A percentile compares a stretch with the other conserved stretches of the same genome.
Evolutionary conservation across 1,139 yeast genomes (phyloP).

Genomic region (Taphrina confusa): DNA sequence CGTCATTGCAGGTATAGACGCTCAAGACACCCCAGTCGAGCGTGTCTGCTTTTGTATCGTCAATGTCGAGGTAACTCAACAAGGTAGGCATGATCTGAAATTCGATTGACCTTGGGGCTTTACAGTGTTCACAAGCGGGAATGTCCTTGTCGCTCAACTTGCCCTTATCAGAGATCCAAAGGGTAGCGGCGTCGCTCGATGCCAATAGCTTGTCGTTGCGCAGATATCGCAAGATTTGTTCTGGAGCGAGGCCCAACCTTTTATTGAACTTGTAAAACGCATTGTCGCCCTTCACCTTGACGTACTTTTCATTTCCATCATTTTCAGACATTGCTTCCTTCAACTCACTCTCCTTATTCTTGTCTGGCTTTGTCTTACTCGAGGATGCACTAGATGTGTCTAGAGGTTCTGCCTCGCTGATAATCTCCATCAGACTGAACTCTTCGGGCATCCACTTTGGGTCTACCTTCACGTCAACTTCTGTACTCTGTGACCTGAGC

Average conservation of each 20-base stretch:
- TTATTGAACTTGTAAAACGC: conserved; percentile 37
- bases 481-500: conserved; percentile 18
- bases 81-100: conserved; percentile 36
- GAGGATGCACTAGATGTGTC: neutral
- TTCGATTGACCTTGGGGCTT: conserved; percentile 31
- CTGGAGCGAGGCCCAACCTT: conserved; percentile 31
- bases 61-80: conserved; percentile 29
- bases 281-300: conserved; percentile 36
- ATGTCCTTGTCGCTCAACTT: conserved; percentile 33
- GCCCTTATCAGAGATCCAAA: conserved; percentile 34
- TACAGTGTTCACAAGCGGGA: conserved; percentile 32
- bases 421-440: conserved; percentile 28
- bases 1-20: conserved; percentile 35
- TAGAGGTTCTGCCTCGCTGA: conserved; percentile 32
- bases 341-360: neutral
- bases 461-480: conserved; percentile 3
- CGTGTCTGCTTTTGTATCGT: conserved; percentile 28
- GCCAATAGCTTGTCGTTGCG: conserved; percentile 18
- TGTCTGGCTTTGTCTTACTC: neutral
- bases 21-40: conserved; percentile 36
- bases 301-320: conserved; percentile 36
- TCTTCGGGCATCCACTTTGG: neutral
- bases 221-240: conserved; percentile 35
- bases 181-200: conserved; percentile 17
- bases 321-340: conserved; percentile 25